phyloP scores from a whole-genome alignment of 176 grass and related monocot species.

The Oryza brachyantha region DNA sequence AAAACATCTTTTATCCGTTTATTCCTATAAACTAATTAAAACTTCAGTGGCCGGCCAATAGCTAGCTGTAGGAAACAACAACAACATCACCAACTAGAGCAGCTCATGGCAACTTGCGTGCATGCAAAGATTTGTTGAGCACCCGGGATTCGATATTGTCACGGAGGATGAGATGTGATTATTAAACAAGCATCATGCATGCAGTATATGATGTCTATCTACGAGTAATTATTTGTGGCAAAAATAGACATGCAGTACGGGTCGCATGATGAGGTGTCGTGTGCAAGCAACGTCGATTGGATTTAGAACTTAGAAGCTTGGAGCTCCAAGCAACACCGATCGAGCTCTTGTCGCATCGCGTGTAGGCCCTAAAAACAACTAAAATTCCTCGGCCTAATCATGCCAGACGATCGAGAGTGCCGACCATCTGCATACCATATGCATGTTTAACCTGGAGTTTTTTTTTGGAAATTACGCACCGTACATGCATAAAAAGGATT shows the following conservation, averaged over 20 bases:
- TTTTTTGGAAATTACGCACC: background rate
- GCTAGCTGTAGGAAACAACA: constrained; percentile 24
- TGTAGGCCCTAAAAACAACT: background rate
- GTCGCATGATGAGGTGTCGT: constrained; percentile 35
- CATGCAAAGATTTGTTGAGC: constrained; percentile 22
- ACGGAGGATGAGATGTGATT: background rate
- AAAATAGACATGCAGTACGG: constrained; percentile 13
- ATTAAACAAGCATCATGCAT: background rate
- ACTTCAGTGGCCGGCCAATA: background rate
- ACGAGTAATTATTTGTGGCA: background rate
- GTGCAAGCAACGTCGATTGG: constrained; percentile 34
- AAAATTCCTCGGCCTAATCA: background rate
- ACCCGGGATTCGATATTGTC: constrained; percentile 3
- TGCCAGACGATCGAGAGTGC: background rate
- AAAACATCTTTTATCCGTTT: background rate
- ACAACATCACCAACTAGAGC: background rate
- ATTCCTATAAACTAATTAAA: background rate
- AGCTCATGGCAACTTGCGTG: constrained; percentile 34
- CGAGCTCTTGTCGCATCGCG: background rate
- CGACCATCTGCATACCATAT: background rate
- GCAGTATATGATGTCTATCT: background rate
- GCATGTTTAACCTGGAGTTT: background rate
- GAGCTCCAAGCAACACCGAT: constrained; percentile 25
- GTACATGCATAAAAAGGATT: constrained; percentile 1
- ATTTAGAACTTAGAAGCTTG: background rate